A percentile compares a stretch with the other conserved stretches of the same genome.
These are phyloP conservation scores for Alternaria sp. DNA, from an alignment of 2,329 filamentous ascomycete genomes.

Conservation along the genomic window DNA sequence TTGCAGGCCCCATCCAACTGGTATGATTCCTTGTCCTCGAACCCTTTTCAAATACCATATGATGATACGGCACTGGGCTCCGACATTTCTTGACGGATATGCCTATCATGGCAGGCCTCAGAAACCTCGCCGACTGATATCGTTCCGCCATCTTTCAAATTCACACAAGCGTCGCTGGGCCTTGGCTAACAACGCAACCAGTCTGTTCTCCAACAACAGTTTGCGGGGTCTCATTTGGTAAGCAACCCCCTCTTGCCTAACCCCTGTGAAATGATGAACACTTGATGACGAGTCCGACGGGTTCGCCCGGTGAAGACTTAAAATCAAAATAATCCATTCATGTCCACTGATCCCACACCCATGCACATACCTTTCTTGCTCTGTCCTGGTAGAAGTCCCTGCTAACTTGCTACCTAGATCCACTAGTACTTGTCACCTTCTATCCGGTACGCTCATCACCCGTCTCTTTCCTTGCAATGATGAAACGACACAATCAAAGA, in stretches of 20 bases:
- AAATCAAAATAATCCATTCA: slow-evolving; percentile 73
- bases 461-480: slow-evolving; percentile 62
- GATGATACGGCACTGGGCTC: slow-evolving; percentile 99
- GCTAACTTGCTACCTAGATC: slow-evolving; percentile 17
- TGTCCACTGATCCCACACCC: slow-evolving; percentile 57
- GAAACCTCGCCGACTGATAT: slow-evolving; percentile 99
- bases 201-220: background rate
- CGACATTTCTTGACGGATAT: slow-evolving; percentile 84
- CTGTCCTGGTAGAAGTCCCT: slow-evolving; percentile 9
- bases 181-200: slow-evolving; percentile 19
- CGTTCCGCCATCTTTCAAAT: slow-evolving; percentile 10
- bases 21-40: slow-evolving; percentile 35
- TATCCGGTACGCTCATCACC: slow-evolving; percentile 31
- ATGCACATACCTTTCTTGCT: slow-evolving; percentile 5
- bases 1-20: slow-evolving; percentile 25
- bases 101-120: slow-evolving; percentile 95
- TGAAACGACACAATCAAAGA: slow-evolving; percentile 83
- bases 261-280: slow-evolving; percentile 57
- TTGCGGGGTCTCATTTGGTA: slow-evolving; percentile 18
- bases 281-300: slow-evolving; percentile 82
- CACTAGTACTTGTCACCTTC: slow-evolving; percentile 21
- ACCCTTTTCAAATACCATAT: slow-evolving; percentile 53
- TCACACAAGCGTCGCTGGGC: slow-evolving; percentile 8
- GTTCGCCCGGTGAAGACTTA: slow-evolving; percentile 71
- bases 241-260: slow-evolving; percentile 24